Base-by-base conservation (phyloP, 305 asterid genomes). In the Fraxinus sp. region DNA sequence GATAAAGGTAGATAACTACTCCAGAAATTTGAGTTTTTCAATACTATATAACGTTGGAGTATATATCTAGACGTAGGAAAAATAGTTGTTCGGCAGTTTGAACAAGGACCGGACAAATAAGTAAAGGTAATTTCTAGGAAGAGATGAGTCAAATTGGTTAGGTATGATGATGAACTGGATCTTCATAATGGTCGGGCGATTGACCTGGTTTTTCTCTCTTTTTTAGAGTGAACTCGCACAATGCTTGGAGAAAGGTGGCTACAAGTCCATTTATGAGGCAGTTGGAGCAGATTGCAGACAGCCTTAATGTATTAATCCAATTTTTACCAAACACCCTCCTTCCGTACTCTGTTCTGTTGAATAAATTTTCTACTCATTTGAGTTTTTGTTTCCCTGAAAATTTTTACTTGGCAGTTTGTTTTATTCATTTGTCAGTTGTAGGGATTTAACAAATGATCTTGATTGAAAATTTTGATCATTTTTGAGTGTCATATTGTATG, bases 281-380 rank as follows among this genome's bases (percentile, higher is more conserved):
- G 88, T 93, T 80, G 98, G 98, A 71, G 98, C 94, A 72, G 98
- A 93, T 83, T 94, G 92, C 92, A 91, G 97, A 87, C 91, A 89
- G 87, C 87, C 76, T 57, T 32, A n/a, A 49, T 75, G 80, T 74
- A 71, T 1, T 26, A 20, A 57, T 18, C 75, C 64, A 32, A 20
- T 36, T 72, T 71, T 64, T 68, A 68, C 18, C 1, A 0, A 28
- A 66, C 20, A 3, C 74, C 35, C 20, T 28, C 37, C 35, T n/a
- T 55, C 64, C 64, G 62, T 16, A 10, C 73, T 8, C 74, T 7
- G 18, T 26, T 11, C 35, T 24, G 74, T 1, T 28, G 20, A 68
- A 68, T 68, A 28, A 68, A 3, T 24, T 68, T 68, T 68, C 37
- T 28, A 68, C 74, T 66, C 18, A 49, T 0, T 52, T 52, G 74